These are phyloP conservation scores for Magnolia kwangsiensis DNA, from an alignment of 164 flowering plant species.

Conservation along the genomic window DNA sequence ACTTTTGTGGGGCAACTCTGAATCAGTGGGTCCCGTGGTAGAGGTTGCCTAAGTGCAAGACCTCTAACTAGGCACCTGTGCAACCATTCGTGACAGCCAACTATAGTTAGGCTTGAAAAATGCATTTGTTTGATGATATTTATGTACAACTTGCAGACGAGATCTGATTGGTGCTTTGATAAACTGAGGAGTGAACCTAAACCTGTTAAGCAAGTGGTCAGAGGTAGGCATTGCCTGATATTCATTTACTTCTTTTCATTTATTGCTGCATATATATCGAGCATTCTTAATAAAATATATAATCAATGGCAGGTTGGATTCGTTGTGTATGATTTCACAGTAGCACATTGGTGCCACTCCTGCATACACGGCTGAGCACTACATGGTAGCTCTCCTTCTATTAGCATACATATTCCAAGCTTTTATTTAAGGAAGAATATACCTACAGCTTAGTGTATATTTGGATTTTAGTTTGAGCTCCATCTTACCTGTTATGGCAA, in stretches of 20 bases:
- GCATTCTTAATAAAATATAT: not conserved
- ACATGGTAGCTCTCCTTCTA: conserved; percentile 53
- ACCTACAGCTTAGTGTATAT: no score
- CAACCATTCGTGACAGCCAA: no score
- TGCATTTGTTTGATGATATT: not conserved
- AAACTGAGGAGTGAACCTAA: conserved; percentile 87
- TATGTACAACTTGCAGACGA: conserved; percentile 61
- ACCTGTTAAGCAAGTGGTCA: conserved; percentile 95
- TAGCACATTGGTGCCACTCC: conserved; percentile 98
- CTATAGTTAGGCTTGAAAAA: not conserved
- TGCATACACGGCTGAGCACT: conserved; percentile 96
- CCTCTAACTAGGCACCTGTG: no score
- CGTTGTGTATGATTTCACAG: conserved; percentile 91
- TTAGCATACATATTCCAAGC: not conserved
- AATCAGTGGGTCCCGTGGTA: no score
- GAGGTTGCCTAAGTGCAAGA: no score
- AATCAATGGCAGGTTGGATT: conserved; percentile 72
- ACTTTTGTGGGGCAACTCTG: no score
- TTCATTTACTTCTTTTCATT: not conserved
- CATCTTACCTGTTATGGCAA: conserved; percentile 96
- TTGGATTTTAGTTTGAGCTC: conserved; percentile 22
- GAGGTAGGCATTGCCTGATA: conserved; percentile 46
- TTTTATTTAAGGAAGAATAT: not conserved
- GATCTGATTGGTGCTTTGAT: conserved; percentile 86
- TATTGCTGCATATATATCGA: not conserved